Conservation (phyloP, 2,329 filamentous ascomycete genomes). For the Aspergillus clavatus region DNA sequence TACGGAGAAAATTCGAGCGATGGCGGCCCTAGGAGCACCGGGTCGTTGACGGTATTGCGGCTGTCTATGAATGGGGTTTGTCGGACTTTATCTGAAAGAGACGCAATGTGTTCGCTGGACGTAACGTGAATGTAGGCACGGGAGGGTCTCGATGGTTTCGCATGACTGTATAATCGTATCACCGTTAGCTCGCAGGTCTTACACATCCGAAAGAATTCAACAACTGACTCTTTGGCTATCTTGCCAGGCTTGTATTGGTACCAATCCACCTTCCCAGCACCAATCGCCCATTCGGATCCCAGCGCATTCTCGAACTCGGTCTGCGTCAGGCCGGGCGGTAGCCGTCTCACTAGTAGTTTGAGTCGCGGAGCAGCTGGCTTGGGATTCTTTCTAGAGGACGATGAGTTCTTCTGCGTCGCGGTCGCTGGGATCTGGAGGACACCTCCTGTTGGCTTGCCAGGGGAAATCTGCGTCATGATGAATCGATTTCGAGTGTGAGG, state of each 20-base stretch:
- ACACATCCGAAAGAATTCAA: background rate
- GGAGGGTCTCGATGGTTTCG: constrained; percentile 76
- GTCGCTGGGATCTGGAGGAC: constrained; percentile 49
- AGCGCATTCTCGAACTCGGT: constrained; percentile 68
- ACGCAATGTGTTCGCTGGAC: constrained; percentile 62
- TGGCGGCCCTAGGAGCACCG: constrained; percentile 72
- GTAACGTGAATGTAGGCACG: constrained; percentile 78
- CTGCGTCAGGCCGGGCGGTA: constrained; percentile 80
- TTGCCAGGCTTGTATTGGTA: constrained; percentile 68
- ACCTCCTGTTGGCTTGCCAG: constrained; percentile 45
- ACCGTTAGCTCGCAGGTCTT: background rate
- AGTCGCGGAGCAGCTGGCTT: constrained; percentile 57
- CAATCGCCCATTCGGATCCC: constrained; percentile 74
- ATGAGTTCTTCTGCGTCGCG: constrained; percentile 43
- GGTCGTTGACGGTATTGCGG: constrained; percentile 66
- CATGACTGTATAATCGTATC: constrained; percentile 51
- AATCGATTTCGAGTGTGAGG: background rate
- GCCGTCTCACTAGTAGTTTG: constrained; percentile 77
- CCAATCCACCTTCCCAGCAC: constrained; percentile 83
- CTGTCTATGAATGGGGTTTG: constrained; percentile 72
- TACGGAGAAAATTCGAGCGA: constrained; percentile 77
- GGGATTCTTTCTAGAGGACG: constrained; percentile 43
- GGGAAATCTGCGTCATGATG: constrained; percentile 26
- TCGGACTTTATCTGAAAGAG: constrained; percentile 67
- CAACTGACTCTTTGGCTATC: constrained; percentile 71